phyloP scores from a whole-genome alignment of 2,329 filamentous ascomycete genomes.

The Amylocarpus encephaloides region DNA sequence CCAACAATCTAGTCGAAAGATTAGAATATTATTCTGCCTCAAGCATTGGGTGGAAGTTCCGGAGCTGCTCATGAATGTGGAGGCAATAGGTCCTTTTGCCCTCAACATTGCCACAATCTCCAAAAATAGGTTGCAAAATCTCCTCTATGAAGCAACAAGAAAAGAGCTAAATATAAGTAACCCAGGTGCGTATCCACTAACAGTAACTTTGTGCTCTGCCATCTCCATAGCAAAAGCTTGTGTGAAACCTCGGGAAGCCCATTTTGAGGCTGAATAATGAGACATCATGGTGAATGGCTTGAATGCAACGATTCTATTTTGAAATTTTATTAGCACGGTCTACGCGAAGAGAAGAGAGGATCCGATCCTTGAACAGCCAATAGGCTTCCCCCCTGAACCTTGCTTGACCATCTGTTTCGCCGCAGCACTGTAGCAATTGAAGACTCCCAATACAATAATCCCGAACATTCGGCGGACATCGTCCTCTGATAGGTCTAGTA shows the following conservation, averaged over 20 bases:
- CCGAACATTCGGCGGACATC: slow-evolving; percentile 47
- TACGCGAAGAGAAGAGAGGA: not conserved
- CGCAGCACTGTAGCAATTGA: slow-evolving; percentile 57
- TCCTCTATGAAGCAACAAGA: no score
- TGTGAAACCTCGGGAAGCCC: slow-evolving; percentile 59
- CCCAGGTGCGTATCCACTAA: slow-evolving; percentile 60
- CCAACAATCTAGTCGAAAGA: no score
- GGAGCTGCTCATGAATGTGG: no score
- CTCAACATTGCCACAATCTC: no score
- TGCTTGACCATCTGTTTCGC: slow-evolving; percentile 61
- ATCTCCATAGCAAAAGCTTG: slow-evolving; percentile 63
- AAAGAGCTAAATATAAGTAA: no score
- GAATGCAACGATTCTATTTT: slow-evolving; percentile 48
- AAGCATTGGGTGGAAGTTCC: no score
- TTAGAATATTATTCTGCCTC: no score
- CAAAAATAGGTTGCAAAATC: no score
- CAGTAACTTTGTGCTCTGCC: slow-evolving; percentile 58
- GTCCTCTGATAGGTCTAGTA: slow-evolving; percentile 25
- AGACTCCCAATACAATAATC: slow-evolving; percentile 59
- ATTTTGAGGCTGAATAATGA: slow-evolving; percentile 61
- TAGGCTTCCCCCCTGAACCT: slow-evolving; percentile 36
- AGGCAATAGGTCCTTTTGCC: no score
- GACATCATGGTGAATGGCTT: slow-evolving; percentile 52
- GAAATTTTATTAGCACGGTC: not conserved
- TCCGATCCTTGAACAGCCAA: slow-evolving; percentile 26